Percentiles rank a stretch among this genome's conserved stretches.
phyloP scores from a whole-genome alignment of 768 basidiomycete genomes.

The Boletus huronensis region DNA sequence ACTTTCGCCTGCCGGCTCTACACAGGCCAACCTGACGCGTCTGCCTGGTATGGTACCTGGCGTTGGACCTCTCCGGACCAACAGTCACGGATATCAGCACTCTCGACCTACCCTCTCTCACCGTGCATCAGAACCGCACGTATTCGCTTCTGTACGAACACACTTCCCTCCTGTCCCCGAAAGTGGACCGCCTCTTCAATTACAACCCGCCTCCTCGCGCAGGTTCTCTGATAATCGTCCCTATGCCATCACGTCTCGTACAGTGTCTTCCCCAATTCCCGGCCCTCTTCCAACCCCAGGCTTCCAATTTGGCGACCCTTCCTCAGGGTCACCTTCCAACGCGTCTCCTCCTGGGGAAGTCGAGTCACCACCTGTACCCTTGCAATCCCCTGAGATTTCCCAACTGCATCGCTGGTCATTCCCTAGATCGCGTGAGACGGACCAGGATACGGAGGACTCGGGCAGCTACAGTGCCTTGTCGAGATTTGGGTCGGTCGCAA shows the following conservation, averaged over 20 bases:
- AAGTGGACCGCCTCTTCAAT: slow-evolving; percentile 11
- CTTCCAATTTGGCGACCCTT: slow-evolving; percentile 63
- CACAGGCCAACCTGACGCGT: slow-evolving; percentile 36
- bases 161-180: slow-evolving; percentile 34
- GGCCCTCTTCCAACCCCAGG: slow-evolving; percentile 61
- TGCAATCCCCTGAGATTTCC: slow-evolving; percentile 45
- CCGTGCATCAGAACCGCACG: slow-evolving; percentile 34
- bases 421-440: slow-evolving; percentile 39
- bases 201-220: slow-evolving; percentile 15
- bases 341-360: slow-evolving; percentile 50
- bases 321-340: slow-evolving; percentile 42
- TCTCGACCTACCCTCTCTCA: slow-evolving; percentile 31
- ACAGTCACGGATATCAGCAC: slow-evolving; percentile 43
- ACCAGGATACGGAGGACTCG: slow-evolving; percentile 53
- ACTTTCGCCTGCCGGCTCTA: slow-evolving; percentile 29
- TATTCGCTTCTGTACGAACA: slow-evolving; percentile 37
- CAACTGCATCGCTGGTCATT: slow-evolving; percentile 40
- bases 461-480: slow-evolving; percentile 45
- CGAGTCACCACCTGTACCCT: slow-evolving; percentile 21
- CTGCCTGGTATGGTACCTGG: slow-evolving; percentile 24
- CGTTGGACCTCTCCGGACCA: slow-evolving; percentile 44
- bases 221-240: slow-evolving; percentile 44
- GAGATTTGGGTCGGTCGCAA: slow-evolving; percentile 60
- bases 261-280: slow-evolving; percentile 42
- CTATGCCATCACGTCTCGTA: slow-evolving; percentile 47